phyloP scores from a whole-genome alignment of 495 filamentous ascomycete species.

The Glarea lozoyensis region DNA sequence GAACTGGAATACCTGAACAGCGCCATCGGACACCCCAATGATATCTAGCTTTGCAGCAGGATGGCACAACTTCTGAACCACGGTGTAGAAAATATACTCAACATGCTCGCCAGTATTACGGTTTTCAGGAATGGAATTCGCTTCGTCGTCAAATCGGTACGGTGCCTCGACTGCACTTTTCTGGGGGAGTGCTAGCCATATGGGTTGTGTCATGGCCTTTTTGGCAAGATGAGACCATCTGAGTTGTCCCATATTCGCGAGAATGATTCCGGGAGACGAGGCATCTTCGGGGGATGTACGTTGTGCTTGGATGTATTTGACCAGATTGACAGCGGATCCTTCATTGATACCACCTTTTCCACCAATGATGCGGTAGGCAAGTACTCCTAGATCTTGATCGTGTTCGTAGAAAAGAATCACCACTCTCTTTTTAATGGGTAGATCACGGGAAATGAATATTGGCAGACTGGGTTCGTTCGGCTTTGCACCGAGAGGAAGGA shows the following conservation, averaged over 20 bases:
- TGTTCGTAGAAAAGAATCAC: slow-evolving; percentile 68
- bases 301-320: slow-evolving; percentile 36
- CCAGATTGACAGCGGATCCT: slow-evolving; percentile 56
- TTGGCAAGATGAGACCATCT: slow-evolving; percentile 53
- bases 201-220: slow-evolving; percentile 42
- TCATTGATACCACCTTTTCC: slow-evolving; percentile 48
- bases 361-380: slow-evolving; percentile 57
- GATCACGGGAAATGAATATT: slow-evolving; percentile 53
- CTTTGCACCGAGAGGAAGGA: slow-evolving; percentile 45
- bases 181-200: slow-evolving; percentile 45
- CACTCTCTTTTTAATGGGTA: slow-evolving; percentile 51
- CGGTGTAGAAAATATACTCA: slow-evolving; percentile 50
- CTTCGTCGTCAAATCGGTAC: slow-evolving; percentile 25
- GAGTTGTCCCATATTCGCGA: slow-evolving; percentile 66
- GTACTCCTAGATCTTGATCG: slow-evolving; percentile 62
- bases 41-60: slow-evolving; percentile 49
- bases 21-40: slow-evolving; percentile 52
- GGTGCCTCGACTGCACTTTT: slow-evolving; percentile 39
- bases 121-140: slow-evolving; percentile 52
- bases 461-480: slow-evolving; percentile 49
- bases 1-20: slow-evolving; percentile 42
- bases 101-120: slow-evolving; percentile 45
- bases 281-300: slow-evolving; percentile 24
- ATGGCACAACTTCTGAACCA: slow-evolving; percentile 38
- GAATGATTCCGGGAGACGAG: slow-evolving; percentile 42